A percentile compares a stretch with the other conserved stretches of the same genome.
Conservation (phyloP, 2,329 filamentous ascomycete genomes). For the Diaporthe ampelina region DNA sequence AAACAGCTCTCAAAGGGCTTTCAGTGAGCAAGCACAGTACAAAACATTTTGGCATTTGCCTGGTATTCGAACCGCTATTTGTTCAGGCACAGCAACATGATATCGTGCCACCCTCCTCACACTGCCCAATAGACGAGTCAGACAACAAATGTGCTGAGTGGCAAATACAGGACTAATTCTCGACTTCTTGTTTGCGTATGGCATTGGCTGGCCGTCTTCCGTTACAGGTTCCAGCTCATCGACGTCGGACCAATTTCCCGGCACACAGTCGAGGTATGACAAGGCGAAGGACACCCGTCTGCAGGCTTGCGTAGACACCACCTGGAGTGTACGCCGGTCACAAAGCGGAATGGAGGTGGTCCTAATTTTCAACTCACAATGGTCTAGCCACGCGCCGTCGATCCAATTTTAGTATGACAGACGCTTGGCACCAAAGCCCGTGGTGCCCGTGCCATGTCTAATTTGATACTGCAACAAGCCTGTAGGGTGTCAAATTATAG, state of each 20-base stretch:
- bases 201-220: background rate
- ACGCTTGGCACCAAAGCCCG: conserved; percentile 10
- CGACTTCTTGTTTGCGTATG: background rate
- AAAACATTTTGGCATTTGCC: no score
- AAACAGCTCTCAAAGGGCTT: background rate
- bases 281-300: background rate
- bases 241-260: conserved; percentile 2
- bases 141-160: no score
- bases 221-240: background rate
- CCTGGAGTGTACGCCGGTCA: background rate
- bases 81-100: background rate
- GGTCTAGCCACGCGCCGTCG: background rate
- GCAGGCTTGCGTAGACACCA: background rate
- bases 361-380: background rate
- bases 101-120: background rate
- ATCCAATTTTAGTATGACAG: background rate
- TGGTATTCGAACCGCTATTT: background rate
- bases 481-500: background rate
- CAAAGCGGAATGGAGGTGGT: conserved; percentile 6
- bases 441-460: conserved; percentile 15
- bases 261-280: background rate
- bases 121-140: background rate
- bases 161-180: background rate
- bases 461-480: background rate
- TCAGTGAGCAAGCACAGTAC: background rate